Percentiles rank a stretch among this genome's conserved stretches.
Conservation (phyloP, 306 rosid species). For the Malus asiatica region DNA sequence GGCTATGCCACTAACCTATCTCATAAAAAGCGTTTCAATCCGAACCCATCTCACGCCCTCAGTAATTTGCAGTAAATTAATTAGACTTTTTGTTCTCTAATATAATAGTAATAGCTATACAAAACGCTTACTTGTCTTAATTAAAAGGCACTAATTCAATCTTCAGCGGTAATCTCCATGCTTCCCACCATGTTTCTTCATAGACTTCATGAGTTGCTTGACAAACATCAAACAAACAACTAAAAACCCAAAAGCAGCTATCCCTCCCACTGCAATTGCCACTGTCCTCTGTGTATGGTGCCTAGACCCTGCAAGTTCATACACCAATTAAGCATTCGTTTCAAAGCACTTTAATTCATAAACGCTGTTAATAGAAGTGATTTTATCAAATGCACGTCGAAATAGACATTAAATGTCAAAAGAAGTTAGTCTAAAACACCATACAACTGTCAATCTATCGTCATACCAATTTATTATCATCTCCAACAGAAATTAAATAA, state of each 20-base stretch:
- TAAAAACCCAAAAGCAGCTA: slow-evolving; percentile 72
- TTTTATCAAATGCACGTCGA: too few species aligned
- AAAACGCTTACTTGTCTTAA: background rate
- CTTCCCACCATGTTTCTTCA: slow-evolving; percentile 45
- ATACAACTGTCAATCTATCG: background rate
- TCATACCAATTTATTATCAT: background rate
- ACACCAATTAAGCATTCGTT: slow-evolving; percentile 5
- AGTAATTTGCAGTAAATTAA: background rate
- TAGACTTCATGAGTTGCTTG: slow-evolving; percentile 30
- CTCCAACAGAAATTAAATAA: background rate
- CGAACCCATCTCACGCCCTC: background rate
- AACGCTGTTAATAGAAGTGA: too few species aligned
- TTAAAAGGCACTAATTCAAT: background rate
- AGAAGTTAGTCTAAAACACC: background rate
- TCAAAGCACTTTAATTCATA: background rate
- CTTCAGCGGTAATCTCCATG: slow-evolving; percentile 15
- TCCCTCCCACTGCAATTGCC: slow-evolving; percentile 85
- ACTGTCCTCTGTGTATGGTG: slow-evolving; percentile 55
- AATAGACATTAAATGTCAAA: background rate
- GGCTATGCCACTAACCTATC: background rate
- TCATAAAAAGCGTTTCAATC: background rate
- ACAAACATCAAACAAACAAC: slow-evolving; percentile 57
- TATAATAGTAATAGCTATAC: slow-evolving; percentile 7
- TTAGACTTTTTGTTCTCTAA: background rate
- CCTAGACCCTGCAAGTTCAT: slow-evolving; percentile 30